These are phyloP conservation scores for Penicillium herquei DNA, from an alignment of 495 filamentous ascomycete species.

Conservation along the genomic window DNA sequence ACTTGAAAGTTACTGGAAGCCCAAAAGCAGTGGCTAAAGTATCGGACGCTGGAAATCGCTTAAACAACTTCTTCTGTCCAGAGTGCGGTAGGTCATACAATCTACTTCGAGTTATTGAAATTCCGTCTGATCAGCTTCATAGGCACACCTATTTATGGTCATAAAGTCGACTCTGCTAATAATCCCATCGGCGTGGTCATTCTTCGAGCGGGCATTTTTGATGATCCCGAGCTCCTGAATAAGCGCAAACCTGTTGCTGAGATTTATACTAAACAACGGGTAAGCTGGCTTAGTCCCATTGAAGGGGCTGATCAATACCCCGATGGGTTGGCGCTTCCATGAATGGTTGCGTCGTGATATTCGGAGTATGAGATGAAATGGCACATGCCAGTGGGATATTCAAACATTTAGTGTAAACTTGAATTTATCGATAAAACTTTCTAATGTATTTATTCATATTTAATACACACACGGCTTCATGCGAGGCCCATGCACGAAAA, in stretches of 20 bases:
- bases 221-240: constrained; percentile 24
- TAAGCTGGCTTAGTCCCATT: constrained; percentile 25
- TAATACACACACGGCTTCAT: too few species aligned
- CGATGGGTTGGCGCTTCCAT: too few species aligned
- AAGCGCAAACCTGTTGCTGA: constrained; percentile 27
- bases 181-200: constrained; percentile 20
- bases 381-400: too few species aligned
- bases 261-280: constrained; percentile 25
- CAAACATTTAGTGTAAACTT: too few species aligned
- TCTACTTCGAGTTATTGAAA: neutral
- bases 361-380: too few species aligned
- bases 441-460: too few species aligned
- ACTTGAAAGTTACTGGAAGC: constrained; percentile 28
- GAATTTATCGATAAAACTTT: too few species aligned
- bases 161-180: constrained; percentile 7
- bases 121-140: constrained; percentile 7
- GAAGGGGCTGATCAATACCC: constrained; percentile 28
- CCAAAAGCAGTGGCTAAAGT: constrained; percentile 32
- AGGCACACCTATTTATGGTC: constrained; percentile 39
- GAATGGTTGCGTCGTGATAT: too few species aligned
- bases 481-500: too few species aligned
- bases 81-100: constrained; percentile 33
- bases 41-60: constrained; percentile 34
- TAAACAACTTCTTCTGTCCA: constrained; percentile 37
- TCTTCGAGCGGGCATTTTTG: constrained; percentile 38